Base-by-base conservation (phyloP, 176 grass and related monocot genomes). In the Oryza rufipogon region DNA sequence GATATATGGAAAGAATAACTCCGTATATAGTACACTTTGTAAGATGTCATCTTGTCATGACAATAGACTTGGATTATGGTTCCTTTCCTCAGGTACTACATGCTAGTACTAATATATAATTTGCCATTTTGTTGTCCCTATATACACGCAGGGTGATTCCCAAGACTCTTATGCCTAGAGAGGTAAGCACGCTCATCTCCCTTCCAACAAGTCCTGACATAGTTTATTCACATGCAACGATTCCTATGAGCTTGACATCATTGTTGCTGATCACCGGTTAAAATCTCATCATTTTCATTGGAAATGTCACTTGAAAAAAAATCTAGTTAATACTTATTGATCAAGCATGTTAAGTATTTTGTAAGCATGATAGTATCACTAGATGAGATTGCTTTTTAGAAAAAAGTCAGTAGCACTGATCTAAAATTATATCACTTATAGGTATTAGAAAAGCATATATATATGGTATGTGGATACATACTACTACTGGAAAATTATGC, bases 121-220 rank as follows among this genome's bases (percentile, higher is more conserved):
- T 82, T 82, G 38, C 69, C 73, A 82, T 85, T 72, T 88, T 84
- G 41, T 58, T 91, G 89, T 81, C 75, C 71, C 81, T 80, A 64
- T 36, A 34, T 76, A 20, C 34, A 39, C 78, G 90, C 82, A 91
- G 90, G 86, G 90, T 91, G 77, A 91, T 91, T 91, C 90, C 90
- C 90, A 91, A 88, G 90, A 91, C 90, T 41, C 90, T 91, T 48
- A 91, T 91, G 90, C 86, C 90, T 61, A 85, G 86, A 91, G 90
- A 91, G 90, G 90, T 91, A 90, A 67, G 44, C 82, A 85, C 58
- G 72, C 69, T 71, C 67, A n/a, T 68, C 39, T 81, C 23, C 72
- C 66, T 82, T 56, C 78, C 73, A 34, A 82, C 70, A 78, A 48
- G 58, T 72, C 30, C 2, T 90, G 79, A 68, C 83, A 74, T 82